Percentiles rank a stretch among this genome's conserved stretches.
phyloP scores from a whole-genome alignment of 2,329 filamentous ascomycete genomes.

The Thelonectria rubi region DNA sequence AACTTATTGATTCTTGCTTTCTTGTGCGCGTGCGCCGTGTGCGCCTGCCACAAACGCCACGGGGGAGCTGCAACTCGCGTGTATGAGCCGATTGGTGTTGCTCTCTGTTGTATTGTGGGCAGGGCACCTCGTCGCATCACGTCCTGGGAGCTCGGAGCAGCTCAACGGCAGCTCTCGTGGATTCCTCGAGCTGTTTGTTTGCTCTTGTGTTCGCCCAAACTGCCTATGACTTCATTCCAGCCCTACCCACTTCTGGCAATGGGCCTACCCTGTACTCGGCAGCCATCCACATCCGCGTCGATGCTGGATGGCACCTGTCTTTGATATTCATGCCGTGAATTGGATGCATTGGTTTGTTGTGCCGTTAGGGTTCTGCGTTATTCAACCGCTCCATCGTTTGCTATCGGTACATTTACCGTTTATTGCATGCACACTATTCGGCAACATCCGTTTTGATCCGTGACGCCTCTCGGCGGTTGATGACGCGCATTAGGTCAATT shows the following conservation, averaged over 20 bases:
- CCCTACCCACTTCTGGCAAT: conserved; percentile 31
- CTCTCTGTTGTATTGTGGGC: not conserved
- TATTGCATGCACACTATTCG: too few species aligned
- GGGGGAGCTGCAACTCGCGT: not conserved
- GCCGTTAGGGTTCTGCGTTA: too few species aligned
- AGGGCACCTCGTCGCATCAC: too few species aligned
- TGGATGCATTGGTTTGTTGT: not conserved
- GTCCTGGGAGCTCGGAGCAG: too few species aligned
- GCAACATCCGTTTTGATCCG: too few species aligned
- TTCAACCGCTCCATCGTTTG: too few species aligned
- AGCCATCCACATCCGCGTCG: not conserved
- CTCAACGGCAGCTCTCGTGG: not conserved
- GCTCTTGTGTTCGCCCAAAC: conserved; percentile 1
- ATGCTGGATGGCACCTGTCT: not conserved
- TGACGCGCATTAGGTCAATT: not conserved
- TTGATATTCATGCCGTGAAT: not conserved
- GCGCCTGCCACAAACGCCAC: conserved; percentile 10
- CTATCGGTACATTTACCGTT: too few species aligned
- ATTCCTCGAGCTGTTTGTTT: not conserved
- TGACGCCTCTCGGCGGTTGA: not conserved
- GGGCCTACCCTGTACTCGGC: conserved; percentile 3
- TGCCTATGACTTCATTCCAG: conserved; percentile 39
- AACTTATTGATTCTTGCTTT: conserved; percentile 22
- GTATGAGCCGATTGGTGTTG: not conserved
- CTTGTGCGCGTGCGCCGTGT: conserved; percentile 31